Evolutionary conservation across 495 filamentous ascomycete species (phyloP).

Genomic region (Xylaria nigripes): DNA sequence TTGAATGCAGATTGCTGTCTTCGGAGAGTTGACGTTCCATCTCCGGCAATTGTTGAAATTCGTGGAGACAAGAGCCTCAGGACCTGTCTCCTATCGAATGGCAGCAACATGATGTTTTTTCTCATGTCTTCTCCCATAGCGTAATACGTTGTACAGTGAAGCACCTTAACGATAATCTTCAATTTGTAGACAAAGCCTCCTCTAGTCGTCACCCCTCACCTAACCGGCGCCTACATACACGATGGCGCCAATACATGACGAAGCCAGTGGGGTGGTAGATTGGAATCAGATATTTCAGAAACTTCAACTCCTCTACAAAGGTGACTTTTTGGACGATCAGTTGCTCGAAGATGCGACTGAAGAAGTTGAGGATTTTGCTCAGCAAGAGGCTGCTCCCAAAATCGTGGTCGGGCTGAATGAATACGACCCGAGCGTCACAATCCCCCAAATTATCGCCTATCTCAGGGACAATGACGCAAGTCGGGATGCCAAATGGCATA

Average conservation of each 20-base stretch:
- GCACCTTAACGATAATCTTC: background rate
- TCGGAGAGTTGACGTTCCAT: conserved; percentile 20
- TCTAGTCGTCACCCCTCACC: background rate
- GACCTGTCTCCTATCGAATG: background rate
- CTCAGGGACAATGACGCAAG: conserved; percentile 18
- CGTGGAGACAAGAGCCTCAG: conserved; percentile 15
- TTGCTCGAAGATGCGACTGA: background rate
- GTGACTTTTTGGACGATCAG: background rate
- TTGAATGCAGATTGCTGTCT: conserved; percentile 11
- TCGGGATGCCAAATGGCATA: conserved; percentile 7
- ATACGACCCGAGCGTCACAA: conserved; percentile 2
- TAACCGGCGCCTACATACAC: background rate
- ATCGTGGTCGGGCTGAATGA: background rate
- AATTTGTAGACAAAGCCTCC: background rate
- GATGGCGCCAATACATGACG: conserved; percentile 6
- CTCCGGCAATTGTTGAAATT: conserved; percentile 12
- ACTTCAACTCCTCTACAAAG: conserved; percentile 2
- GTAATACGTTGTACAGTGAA: background rate
- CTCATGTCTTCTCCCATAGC: background rate
- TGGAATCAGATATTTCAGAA: background rate
- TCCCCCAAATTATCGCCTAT: conserved; percentile 15
- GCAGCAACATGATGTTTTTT: background rate
- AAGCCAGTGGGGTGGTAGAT: background rate
- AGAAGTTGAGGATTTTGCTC: background rate
- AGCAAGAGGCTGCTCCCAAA: background rate